Percentiles rank a stretch among this genome's conserved stretches.
phyloP scores from a whole-genome alignment of 768 basidiomycete genomes.

The Tulasnella sp. region DNA sequence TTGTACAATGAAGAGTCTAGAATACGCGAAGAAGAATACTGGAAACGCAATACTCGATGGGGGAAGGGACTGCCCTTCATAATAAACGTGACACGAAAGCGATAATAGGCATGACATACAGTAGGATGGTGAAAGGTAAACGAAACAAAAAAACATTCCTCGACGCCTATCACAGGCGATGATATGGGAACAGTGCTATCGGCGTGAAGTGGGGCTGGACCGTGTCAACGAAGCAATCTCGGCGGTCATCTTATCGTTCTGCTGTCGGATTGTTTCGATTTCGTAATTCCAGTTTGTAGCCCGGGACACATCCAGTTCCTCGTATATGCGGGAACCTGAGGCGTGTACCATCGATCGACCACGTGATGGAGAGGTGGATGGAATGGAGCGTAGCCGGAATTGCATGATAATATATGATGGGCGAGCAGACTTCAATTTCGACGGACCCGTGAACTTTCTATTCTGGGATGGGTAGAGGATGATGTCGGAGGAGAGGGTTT shows the following conservation, averaged over 20 bases:
- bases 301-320: constrained; percentile 32
- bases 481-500: not conserved
- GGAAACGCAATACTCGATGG: too few species aligned
- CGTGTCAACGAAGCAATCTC: constrained; percentile 22
- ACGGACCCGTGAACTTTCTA: not conserved
- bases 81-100: not conserved
- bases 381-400: not conserved
- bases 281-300: constrained; percentile 37
- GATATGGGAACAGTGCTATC: too few species aligned
- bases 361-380: not conserved
- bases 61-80: not conserved
- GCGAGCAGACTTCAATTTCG: not conserved
- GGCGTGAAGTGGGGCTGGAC: not conserved
- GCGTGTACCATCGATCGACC: not conserved
- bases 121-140: not conserved
- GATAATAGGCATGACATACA: too few species aligned
- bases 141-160: not conserved
- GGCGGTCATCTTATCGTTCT: constrained; percentile 27
- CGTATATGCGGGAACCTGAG: constrained; percentile 27
- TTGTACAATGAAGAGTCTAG: too few species aligned
- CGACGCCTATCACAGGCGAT: too few species aligned
- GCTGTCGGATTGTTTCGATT: constrained; percentile 28
- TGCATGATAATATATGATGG: not conserved
- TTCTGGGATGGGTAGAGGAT: constrained; percentile 4
- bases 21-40: too few species aligned